Conservation (phyloP, 352 stramenopile genomes). For the Phytophthora tentaculata region DNA sequence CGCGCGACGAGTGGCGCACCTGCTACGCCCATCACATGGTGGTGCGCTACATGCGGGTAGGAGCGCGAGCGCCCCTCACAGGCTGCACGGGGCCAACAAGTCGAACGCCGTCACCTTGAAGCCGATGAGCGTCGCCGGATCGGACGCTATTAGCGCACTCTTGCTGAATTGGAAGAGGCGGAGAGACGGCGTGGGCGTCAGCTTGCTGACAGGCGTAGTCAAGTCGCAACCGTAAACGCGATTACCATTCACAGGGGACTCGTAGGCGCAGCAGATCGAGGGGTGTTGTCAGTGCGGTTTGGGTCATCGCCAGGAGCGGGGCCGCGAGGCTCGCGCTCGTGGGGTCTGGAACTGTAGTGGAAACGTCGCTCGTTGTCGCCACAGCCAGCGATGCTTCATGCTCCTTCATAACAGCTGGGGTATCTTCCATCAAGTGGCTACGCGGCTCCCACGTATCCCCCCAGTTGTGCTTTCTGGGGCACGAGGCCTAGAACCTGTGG, state of each 20-base stretch:
- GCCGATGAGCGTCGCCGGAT: constrained; percentile 1
- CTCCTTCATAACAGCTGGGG: background rate
- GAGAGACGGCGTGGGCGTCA: background rate
- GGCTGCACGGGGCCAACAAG: background rate
- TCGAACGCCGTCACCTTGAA: background rate
- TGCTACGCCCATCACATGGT: background rate
- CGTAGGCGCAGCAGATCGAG: background rate
- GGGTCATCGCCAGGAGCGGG: no score
- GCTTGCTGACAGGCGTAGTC: no score
- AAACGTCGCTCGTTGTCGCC: background rate
- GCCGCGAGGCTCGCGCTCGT: background rate
- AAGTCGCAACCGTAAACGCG: background rate
- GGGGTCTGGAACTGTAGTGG: background rate
- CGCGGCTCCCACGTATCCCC: constrained; percentile 1
- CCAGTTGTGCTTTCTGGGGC: background rate
- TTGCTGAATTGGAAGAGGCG: background rate
- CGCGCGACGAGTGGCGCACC: background rate
- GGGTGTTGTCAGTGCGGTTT: background rate
- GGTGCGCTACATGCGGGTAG: background rate
- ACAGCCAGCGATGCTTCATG: constrained; percentile 4
- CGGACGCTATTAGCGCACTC: constrained; percentile 1
- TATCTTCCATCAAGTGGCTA: background rate
- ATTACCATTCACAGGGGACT: background rate
- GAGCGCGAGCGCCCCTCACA: background rate
- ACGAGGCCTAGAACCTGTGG: no score